phyloP scores from a whole-genome alignment of 305 asterid species.

The Rubia occidens region DNA sequence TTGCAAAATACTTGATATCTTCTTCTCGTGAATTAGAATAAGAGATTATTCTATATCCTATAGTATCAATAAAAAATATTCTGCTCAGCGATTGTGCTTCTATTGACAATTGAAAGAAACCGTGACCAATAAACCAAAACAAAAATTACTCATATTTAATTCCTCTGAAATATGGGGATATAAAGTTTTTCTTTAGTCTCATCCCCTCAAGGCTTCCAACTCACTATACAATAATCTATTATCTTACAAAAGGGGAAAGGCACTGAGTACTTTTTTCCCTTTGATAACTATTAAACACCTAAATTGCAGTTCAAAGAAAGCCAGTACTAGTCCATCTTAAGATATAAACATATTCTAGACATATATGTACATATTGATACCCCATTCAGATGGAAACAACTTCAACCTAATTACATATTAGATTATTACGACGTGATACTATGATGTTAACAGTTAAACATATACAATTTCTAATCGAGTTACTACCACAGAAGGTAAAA shows the following conservation, averaged over 20 bases:
- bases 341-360: not conserved
- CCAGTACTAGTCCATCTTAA: not conserved
- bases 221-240: slow-evolving; percentile 43
- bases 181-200: slow-evolving; percentile 47
- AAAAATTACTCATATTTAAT: slow-evolving; percentile 46
- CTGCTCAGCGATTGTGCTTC: not conserved
- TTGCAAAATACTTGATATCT: slow-evolving; percentile 34
- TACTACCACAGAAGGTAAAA: too few relatives aligned
- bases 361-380: too few relatives aligned
- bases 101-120: not conserved
- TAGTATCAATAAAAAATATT: slow-evolving; percentile 1
- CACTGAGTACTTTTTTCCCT: not conserved
- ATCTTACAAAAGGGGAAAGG: slow-evolving; percentile 24
- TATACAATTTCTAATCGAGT: too few relatives aligned
- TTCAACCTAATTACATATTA: not conserved
- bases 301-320: not conserved
- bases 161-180: slow-evolving; percentile 48
- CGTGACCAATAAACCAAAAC: not conserved
- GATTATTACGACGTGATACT: not conserved
- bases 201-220: slow-evolving; percentile 61
- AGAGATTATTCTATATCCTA: slow-evolving; percentile 51
- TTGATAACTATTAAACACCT: not conserved
- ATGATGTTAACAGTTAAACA: not conserved
- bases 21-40: slow-evolving; percentile 49
- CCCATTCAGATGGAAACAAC: too few relatives aligned